Evolutionary conservation across 352 stramenopile species (phyloP).

Genomic region (Aphanomyces astaci): DNA sequence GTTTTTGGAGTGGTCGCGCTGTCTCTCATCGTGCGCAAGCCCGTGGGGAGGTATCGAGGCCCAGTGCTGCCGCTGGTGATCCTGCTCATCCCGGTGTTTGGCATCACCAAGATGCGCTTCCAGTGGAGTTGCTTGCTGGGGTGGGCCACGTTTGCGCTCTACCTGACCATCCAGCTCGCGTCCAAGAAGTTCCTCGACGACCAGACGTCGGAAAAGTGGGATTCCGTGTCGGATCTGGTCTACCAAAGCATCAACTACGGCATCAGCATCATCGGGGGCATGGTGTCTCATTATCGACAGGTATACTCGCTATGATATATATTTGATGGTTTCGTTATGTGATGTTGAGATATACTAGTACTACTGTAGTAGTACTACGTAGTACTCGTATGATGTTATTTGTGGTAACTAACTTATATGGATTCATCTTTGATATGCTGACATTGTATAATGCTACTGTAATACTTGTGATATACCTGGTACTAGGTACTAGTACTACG

Average conservation of each 20-base stretch:
- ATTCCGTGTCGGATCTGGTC: conserved; percentile 64
- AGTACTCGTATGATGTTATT: background rate
- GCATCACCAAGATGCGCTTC: conserved; percentile 74
- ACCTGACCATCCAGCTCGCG: conserved; percentile 52
- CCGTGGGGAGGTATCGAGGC: conserved; percentile 53
- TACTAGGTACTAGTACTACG: too few relatives aligned
- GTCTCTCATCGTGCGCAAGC: conserved; percentile 70
- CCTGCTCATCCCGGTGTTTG: conserved; percentile 71
- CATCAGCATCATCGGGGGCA: conserved; percentile 69
- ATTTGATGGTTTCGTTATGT: too few relatives aligned
- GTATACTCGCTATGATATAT: conserved; percentile 2
- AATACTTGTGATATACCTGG: too few relatives aligned
- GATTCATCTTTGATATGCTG: too few relatives aligned
- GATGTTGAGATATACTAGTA: too few relatives aligned
- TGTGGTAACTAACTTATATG: too few relatives aligned
- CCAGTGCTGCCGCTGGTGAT: conserved; percentile 68
- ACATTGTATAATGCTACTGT: too few relatives aligned
- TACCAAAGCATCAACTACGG: conserved; percentile 81
- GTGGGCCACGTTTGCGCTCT: conserved; percentile 59
- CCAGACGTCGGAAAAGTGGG: conserved; percentile 32
- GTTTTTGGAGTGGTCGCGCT: conserved; percentile 52
- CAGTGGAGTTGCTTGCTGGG: conserved; percentile 60
- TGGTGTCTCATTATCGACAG: conserved; percentile 77
- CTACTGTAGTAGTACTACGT: too few relatives aligned
- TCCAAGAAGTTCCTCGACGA: conserved; percentile 36